Percentiles rank a stretch among this genome's conserved stretches.
These are phyloP conservation scores for Epichloe scottii DNA, from an alignment of 2,329 filamentous ascomycete genomes.

Conservation along the genomic window DNA sequence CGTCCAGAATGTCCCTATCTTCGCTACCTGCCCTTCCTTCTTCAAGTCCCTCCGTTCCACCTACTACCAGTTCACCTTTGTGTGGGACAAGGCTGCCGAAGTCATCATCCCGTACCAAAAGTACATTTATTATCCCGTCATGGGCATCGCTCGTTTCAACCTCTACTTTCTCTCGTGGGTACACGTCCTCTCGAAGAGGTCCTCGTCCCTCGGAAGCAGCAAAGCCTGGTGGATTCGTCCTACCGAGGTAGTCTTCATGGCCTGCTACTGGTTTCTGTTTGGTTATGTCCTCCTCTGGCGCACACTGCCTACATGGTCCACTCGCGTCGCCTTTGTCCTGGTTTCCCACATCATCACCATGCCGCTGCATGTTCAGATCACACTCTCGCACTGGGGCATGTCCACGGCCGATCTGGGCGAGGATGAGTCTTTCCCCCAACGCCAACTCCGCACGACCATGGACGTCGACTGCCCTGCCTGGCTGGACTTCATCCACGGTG, in stretches of 20 bases:
- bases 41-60: slow-evolving; percentile 50
- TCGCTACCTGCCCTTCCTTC: slow-evolving; percentile 54
- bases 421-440: slow-evolving; percentile 54
- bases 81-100: slow-evolving; percentile 49
- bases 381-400: slow-evolving; percentile 62
- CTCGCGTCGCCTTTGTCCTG: slow-evolving; percentile 48
- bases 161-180: slow-evolving; percentile 56
- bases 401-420: slow-evolving; percentile 51
- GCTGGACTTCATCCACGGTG: slow-evolving; percentile 62
- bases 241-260: slow-evolving; percentile 49
- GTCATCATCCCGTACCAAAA: slow-evolving; percentile 48
- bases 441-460: slow-evolving; percentile 60
- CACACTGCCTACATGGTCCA: slow-evolving; percentile 42
- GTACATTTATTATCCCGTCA: slow-evolving; percentile 57
- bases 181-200: slow-evolving; percentile 45
- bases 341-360: slow-evolving; percentile 53
- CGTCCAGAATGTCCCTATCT: slow-evolving; percentile 56
- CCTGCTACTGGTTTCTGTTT: slow-evolving; percentile 55
- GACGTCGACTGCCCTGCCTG: slow-evolving; percentile 60
- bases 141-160: slow-evolving; percentile 59
- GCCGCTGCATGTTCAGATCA: slow-evolving; percentile 61
- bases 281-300: slow-evolving; percentile 53
- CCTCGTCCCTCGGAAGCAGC: slow-evolving; percentile 39
- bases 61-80: slow-evolving; percentile 54
- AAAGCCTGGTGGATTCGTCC: slow-evolving; percentile 57